Conservation (phyloP, 208 protist species). For the Crithidia mellificae region DNA sequence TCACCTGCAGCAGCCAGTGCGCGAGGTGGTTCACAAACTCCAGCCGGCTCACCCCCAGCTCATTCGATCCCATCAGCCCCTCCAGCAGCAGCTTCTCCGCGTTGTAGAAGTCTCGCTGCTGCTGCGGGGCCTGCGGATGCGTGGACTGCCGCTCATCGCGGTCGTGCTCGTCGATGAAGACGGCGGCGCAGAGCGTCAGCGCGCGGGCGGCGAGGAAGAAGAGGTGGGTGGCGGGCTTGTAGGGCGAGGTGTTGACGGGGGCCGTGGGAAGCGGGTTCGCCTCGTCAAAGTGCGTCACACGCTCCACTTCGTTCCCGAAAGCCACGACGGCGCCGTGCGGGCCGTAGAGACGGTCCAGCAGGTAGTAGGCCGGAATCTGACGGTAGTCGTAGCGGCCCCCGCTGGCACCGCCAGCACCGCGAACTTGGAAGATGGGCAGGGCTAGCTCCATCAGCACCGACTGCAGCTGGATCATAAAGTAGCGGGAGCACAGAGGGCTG, state of each 20-base stretch:
- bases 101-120: slow-evolving; percentile 48
- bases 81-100: slow-evolving; percentile 68
- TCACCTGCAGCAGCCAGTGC: slow-evolving; percentile 78
- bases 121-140: slow-evolving; percentile 48
- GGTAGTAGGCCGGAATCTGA: slow-evolving; percentile 62
- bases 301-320: slow-evolving; percentile 70
- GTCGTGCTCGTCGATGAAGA: slow-evolving; percentile 75
- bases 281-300: slow-evolving; percentile 67
- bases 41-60: slow-evolving; percentile 53
- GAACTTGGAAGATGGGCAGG: slow-evolving; percentile 59
- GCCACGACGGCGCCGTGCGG: slow-evolving; percentile 44
- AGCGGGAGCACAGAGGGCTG: slow-evolving; percentile 72
- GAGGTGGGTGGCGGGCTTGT: slow-evolving; percentile 72
- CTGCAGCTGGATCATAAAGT: slow-evolving; percentile 82
- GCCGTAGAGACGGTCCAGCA: slow-evolving; percentile 46
- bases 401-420: background rate
- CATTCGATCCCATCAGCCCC: slow-evolving; percentile 51
- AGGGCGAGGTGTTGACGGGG: slow-evolving; percentile 30
- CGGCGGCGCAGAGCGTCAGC: slow-evolving; percentile 47
- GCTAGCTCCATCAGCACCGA: slow-evolving; percentile 70
- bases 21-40: slow-evolving; percentile 74
- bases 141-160: slow-evolving; percentile 43
- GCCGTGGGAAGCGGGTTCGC: slow-evolving; percentile 53
- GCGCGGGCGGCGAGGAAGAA: slow-evolving; percentile 81
- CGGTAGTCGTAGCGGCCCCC: slow-evolving; percentile 25